A percentile compares a stretch with the other conserved stretches of the same genome.
Conservation (phyloP, 2,329 filamentous ascomycete species). For the Botrytis aclada region DNA sequence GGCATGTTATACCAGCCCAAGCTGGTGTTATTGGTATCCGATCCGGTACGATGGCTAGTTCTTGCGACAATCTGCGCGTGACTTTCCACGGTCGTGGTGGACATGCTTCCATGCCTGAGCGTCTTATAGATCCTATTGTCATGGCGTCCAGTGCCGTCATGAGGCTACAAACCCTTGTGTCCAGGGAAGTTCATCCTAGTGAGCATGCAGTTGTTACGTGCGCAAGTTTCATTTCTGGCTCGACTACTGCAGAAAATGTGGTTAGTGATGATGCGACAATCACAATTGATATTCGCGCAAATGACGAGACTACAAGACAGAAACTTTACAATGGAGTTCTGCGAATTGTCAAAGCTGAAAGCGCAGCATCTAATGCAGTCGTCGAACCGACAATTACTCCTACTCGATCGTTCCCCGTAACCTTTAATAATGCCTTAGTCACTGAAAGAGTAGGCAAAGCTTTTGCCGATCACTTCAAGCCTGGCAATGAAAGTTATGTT, state of each 20-base stretch:
- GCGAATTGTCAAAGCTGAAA: slow-evolving; percentile 46
- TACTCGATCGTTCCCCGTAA: slow-evolving; percentile 19
- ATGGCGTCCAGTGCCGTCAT: slow-evolving; percentile 43
- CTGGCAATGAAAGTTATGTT: slow-evolving; percentile 12
- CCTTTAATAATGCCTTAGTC: slow-evolving; percentile 22
- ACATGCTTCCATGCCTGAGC: slow-evolving; percentile 43
- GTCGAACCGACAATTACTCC: slow-evolving; percentile 2
- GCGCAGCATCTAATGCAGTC: background rate
- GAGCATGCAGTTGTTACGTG: slow-evolving; percentile 47
- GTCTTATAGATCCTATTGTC: slow-evolving; percentile 45
- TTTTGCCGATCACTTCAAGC: background rate
- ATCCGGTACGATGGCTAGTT: slow-evolving; percentile 37
- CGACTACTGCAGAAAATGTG: slow-evolving; percentile 41
- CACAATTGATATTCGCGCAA: slow-evolving; percentile 42
- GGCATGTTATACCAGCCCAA: slow-evolving; percentile 46
- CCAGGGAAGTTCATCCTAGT: slow-evolving; percentile 38
- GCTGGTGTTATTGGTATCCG: slow-evolving; percentile 38
- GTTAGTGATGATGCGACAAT: slow-evolving; percentile 43
- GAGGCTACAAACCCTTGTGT: slow-evolving; percentile 41
- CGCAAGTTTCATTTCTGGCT: slow-evolving; percentile 43
- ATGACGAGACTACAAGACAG: slow-evolving; percentile 35
- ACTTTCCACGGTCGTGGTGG: slow-evolving; percentile 43
- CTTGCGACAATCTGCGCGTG: slow-evolving; percentile 39
- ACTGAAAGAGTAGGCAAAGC: slow-evolving; percentile 1
- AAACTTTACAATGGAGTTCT: slow-evolving; percentile 39